A percentile compares a stretch with the other conserved stretches of the same genome.
phyloP scores from a whole-genome alignment of 2,329 filamentous ascomycete genomes.

The Orbilia javanica region DNA sequence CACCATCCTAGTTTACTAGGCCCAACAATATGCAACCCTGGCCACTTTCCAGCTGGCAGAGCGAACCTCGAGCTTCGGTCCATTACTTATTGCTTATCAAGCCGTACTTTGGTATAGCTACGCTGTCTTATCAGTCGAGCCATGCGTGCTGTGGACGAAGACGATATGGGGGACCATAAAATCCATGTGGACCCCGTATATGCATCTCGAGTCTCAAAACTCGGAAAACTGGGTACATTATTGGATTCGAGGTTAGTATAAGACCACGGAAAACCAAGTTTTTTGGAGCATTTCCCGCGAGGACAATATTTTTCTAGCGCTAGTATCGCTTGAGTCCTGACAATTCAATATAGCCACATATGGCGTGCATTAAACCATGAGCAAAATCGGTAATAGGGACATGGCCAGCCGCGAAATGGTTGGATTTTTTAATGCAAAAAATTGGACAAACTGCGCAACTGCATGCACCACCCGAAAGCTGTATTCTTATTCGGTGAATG shows the following conservation, averaged over 20 bases:
- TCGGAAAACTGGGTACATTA: too few relatives aligned
- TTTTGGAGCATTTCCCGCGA: neutral
- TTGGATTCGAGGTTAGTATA: too few relatives aligned
- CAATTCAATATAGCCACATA: neutral
- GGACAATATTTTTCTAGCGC: neutral
- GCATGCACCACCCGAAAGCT: neutral
- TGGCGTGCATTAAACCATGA: neutral
- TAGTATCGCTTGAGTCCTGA: slow-evolving; percentile 14
- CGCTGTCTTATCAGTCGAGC: neutral
- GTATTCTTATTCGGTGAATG: neutral
- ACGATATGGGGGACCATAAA: neutral
- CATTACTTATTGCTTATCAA: neutral
- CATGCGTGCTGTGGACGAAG: neutral
- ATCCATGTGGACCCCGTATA: too few relatives aligned
- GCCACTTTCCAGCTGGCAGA: neutral
- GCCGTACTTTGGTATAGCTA: neutral
- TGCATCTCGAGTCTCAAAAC: too few relatives aligned
- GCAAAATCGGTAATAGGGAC: neutral
- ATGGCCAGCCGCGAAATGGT: slow-evolving; percentile 1
- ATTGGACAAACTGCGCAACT: neutral
- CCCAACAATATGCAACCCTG: neutral
- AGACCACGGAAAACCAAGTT: slow-evolving; percentile 13
- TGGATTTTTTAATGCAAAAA: neutral
- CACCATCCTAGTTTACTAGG: neutral
- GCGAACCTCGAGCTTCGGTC: neutral